Evolutionary conservation across 768 basidiomycete species (phyloP), one percentile per base, ranked within the genome.

Genomic region (Suillus subaureus): DNA sequence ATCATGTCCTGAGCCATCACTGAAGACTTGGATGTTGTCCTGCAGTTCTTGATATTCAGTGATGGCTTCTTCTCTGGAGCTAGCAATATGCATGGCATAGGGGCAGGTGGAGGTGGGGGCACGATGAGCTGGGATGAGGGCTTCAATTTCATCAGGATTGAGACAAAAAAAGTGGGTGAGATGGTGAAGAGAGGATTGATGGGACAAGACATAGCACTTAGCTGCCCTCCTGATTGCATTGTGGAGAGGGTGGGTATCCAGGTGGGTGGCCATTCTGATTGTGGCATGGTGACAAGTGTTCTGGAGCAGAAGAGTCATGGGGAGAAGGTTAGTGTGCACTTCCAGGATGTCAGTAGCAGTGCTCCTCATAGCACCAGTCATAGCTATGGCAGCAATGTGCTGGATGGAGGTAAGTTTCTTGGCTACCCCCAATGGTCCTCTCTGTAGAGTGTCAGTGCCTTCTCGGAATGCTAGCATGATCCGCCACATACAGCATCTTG

Each of bases 401-500:
- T 49, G 47, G 0, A 49, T 49, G 47, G 45, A 47, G n/a, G 45
- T 47, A n/a, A 47, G 45, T 23, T 47, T 47, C 45, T 47, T 49
- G 23, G n/a, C n/a, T 23, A 49, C 23, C 6, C 47, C 23, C 13
- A 49, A 4, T 3, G 47, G 26, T 3, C 23, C 47, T 6, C 23
- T 4, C 6, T 49, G 47, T 1, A 49, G 6, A 0, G 12, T 26
- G 23, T 49, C 11, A 2, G 47, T 13, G 0, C 23, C 23, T 6
- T 26, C 23, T 0, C 1, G 5, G 2, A 1, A 49, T 23, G 47
- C 47, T 3, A 13, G 47, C 4, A n/a, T n/a, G 21, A 45, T n/a
- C 45, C 8, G 8, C 61, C 2, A 68, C 73, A 43, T 77, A 77
- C 0, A 68, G 67, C 52, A 77, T 66, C n/a, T 72, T 72, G 2